Percentiles rank a stretch among this genome's conserved stretches.
Evolutionary conservation across 2,329 filamentous ascomycete genomes (phyloP).

Genomic region (Aspergillus fijiensis): DNA sequence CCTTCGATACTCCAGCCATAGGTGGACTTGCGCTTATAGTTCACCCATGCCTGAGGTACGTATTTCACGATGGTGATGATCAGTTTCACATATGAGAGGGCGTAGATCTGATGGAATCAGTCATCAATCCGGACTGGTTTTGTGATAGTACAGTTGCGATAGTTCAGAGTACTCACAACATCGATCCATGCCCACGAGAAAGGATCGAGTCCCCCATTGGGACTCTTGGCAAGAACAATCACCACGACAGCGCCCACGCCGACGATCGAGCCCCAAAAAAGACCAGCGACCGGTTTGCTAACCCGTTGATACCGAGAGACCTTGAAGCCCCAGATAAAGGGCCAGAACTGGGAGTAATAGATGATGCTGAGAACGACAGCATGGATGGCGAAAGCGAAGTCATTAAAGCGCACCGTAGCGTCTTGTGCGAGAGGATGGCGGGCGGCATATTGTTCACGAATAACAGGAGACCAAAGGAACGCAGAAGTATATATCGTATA

Average conservation of each 20-base stretch:
- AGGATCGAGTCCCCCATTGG: slow-evolving; percentile 48
- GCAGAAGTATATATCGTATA: slow-evolving; percentile 73
- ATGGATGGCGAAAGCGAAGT: slow-evolving; percentile 83
- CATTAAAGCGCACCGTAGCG: slow-evolving; percentile 85
- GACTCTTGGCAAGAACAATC: slow-evolving; percentile 45
- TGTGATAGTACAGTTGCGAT: neutral
- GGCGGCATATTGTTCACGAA: slow-evolving; percentile 78
- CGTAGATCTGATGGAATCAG: slow-evolving; percentile 52
- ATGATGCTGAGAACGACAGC: slow-evolving; percentile 70
- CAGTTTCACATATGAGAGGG: slow-evolving; percentile 84
- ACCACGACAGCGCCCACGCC: slow-evolving; percentile 36
- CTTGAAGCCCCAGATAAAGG: slow-evolving; percentile 72
- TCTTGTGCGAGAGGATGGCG: slow-evolving; percentile 71
- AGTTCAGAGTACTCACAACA: slow-evolving; percentile 48
- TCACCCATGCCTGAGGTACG: slow-evolving; percentile 78
- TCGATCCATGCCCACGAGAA: slow-evolving; percentile 63
- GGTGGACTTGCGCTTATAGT: slow-evolving; percentile 82
- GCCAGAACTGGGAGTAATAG: slow-evolving; percentile 74
- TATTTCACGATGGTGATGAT: slow-evolving; percentile 89
- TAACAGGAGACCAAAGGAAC: slow-evolving; percentile 75
- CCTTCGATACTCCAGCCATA: slow-evolving; percentile 82
- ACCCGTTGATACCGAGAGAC: slow-evolving; percentile 55
- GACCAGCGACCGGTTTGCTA: slow-evolving; percentile 63
- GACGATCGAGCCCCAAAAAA: slow-evolving; percentile 67
- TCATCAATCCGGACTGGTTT: neutral